Evolutionary conservation across 2,329 filamentous ascomycete genomes (phyloP).

Genomic region (Trematosphaeria pertusa): DNA sequence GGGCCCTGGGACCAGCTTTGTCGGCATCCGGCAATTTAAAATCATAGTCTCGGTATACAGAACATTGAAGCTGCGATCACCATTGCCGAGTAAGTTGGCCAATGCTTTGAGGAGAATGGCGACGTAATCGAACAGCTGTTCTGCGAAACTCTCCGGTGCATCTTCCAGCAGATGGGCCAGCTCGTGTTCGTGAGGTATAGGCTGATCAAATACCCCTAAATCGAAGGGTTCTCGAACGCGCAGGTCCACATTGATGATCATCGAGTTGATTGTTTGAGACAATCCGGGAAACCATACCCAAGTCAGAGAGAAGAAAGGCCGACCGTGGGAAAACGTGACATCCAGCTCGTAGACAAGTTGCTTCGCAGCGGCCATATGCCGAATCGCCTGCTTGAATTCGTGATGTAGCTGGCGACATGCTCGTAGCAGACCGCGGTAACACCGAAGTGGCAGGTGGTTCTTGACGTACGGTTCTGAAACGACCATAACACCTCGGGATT

Average conservation of each 20-base stretch:
- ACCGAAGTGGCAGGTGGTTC: slow-evolving; percentile 34
- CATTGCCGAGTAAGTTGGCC: slow-evolving; percentile 30
- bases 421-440: slow-evolving; percentile 34
- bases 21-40: slow-evolving; percentile 37
- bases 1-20: slow-evolving; percentile 22
- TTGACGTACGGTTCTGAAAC: slow-evolving; percentile 37
- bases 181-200: slow-evolving; percentile 33
- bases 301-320: slow-evolving; percentile 40
- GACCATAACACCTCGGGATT: slow-evolving; percentile 37
- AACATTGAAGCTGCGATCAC: slow-evolving; percentile 26
- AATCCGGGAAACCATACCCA: slow-evolving; percentile 38
- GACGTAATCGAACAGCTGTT: slow-evolving; percentile 41
- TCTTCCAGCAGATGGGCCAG: slow-evolving; percentile 34
- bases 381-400: slow-evolving; percentile 38
- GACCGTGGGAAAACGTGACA: slow-evolving; percentile 40
- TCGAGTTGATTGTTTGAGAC: slow-evolving; percentile 35
- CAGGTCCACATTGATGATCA: slow-evolving; percentile 38
- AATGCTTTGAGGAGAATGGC: slow-evolving; percentile 38
- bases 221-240: slow-evolving; percentile 35
- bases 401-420: slow-evolving; percentile 30
- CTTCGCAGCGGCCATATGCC: slow-evolving; percentile 33
- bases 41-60: slow-evolving; percentile 36
- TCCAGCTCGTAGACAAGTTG: slow-evolving; percentile 34
- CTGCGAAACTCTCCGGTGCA: slow-evolving; percentile 32
- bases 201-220: slow-evolving; percentile 13